Evolutionary conservation across 2,329 filamentous ascomycete genomes (phyloP), one percentile per base, ranked within the genome.

Genomic region (Rhynchosporium agropyri): DNA sequence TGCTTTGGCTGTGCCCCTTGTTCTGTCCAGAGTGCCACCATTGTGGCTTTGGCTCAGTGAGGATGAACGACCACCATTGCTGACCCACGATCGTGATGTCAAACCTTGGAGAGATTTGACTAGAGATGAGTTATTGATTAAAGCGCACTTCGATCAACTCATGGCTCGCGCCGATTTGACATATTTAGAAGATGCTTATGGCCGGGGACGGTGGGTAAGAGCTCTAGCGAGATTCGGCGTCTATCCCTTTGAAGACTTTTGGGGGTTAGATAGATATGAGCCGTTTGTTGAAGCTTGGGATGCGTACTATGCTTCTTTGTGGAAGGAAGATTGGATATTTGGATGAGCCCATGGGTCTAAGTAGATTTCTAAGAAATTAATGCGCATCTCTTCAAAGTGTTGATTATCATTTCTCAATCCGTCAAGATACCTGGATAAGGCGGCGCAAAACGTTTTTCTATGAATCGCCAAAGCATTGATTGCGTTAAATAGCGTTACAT

Each of bases 111-210:
- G 61, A 57, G 59, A 59, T 13, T 49, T 71, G 4, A 67, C 62
- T 7, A 4, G 42, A 1, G 63, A 70, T 36, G 63, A 69, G 29
- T 53, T 67, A 13, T 50, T 67, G 12, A 63, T 69, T 57, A 71
- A 70, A 40, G 65, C 58, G 4, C 60, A 64, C 46, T 69, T 67
- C 43, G 62, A 70, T 50, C 60, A 68, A 15, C 56, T 61, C 33
- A 66, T 70, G 61, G 36, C 49, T 8, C 9, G 31, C 38, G 15
- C 13, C 2, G 15, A 8, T 29, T 63, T 62, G 2, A 45, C 36
- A 3, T 70, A 62, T 46, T 28, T 68, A 3, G 56, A 68, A 9
- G 68, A 70, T 66, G 58, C 68, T 31, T 70, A 70, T 59, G 3
- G 46, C 28, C 67, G 66, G 36, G 67, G 68, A 3, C 1, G 36